Conservation (phyloP, 768 basidiomycete species). For the Termitomyces sp. region DNA sequence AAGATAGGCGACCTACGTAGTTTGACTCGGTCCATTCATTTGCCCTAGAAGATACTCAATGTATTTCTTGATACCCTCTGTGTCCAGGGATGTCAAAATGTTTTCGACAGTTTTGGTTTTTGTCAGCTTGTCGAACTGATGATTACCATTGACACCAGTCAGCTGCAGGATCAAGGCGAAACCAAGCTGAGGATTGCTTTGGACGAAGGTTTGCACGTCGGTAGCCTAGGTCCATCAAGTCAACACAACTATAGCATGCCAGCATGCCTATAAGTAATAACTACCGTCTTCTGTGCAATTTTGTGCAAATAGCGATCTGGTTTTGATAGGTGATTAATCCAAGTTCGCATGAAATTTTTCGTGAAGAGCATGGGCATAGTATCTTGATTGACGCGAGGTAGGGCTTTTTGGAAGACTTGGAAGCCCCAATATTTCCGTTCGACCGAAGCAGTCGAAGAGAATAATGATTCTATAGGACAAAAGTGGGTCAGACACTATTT, state of each 20-base stretch:
- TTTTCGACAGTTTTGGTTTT: constrained; percentile 90
- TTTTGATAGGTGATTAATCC: constrained; percentile 93
- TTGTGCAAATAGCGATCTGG: constrained; percentile 88
- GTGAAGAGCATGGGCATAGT: constrained; percentile 88
- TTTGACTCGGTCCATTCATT: constrained; percentile 41
- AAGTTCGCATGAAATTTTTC: constrained; percentile 91
- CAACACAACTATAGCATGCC: background rate
- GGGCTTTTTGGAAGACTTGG: constrained; percentile 77
- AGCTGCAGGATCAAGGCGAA: constrained; percentile 83
- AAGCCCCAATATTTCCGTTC: constrained; percentile 98
- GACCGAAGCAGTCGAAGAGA: constrained; percentile 75
- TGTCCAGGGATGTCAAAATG: constrained; percentile 70
- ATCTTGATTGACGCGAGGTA: constrained; percentile 57
- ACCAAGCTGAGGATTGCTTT: constrained; percentile 71
- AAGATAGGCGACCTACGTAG: constrained; percentile 30
- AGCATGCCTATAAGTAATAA: background rate
- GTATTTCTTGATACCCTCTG: constrained; percentile 72
- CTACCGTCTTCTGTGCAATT: constrained; percentile 77
- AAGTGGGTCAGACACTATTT: constrained; percentile 2
- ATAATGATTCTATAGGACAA: constrained; percentile 66
- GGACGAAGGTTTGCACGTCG: constrained; percentile 70
- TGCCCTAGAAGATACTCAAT: constrained; percentile 65
- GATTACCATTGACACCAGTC: constrained; percentile 75
- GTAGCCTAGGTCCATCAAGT: constrained; percentile 43
- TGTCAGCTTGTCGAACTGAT: constrained; percentile 89